phyloP scores from a whole-genome alignment of 2,329 filamentous ascomycete species.

The Diaporthe sp. region DNA sequence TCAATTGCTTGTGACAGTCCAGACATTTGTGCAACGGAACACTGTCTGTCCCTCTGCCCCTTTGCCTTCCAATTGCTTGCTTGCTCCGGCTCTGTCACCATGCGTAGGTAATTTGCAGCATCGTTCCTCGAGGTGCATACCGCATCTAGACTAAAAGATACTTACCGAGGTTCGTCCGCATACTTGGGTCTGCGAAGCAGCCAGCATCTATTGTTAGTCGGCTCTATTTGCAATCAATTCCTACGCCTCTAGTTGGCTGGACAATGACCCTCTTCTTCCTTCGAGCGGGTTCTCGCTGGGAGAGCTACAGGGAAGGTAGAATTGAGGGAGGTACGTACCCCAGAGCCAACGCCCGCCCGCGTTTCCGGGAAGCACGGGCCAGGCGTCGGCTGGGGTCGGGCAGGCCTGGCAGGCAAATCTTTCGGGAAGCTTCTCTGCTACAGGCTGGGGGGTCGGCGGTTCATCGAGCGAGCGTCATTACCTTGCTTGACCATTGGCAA shows the following conservation, averaged over 20 bases:
- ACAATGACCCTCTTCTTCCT: not conserved
- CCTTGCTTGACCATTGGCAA: constrained; percentile 36
- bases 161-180: constrained; percentile 7
- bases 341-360: not conserved
- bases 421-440: constrained; percentile 38
- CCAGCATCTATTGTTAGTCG: not conserved
- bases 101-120: too few relatives aligned
- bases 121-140: not conserved
- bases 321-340: constrained; percentile 1
- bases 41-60: not conserved
- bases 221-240: constrained; percentile 4
- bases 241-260: constrained; percentile 13
- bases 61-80: not conserved
- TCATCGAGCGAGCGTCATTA: constrained; percentile 35
- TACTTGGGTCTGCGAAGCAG: not conserved
- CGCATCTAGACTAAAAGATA: not conserved
- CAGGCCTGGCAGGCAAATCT: constrained; percentile 37
- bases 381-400: constrained; percentile 26
- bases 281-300: not conserved
- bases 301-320: not conserved
- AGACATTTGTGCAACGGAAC: not conserved
- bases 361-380: constrained; percentile 24
- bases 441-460: constrained; percentile 21
- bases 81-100: not conserved
- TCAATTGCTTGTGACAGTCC: constrained; percentile 8